Evolutionary conservation across 1,139 yeast species (phyloP), one percentile per base, ranked within the genome.

Genomic region (Diutina sp.): DNA sequence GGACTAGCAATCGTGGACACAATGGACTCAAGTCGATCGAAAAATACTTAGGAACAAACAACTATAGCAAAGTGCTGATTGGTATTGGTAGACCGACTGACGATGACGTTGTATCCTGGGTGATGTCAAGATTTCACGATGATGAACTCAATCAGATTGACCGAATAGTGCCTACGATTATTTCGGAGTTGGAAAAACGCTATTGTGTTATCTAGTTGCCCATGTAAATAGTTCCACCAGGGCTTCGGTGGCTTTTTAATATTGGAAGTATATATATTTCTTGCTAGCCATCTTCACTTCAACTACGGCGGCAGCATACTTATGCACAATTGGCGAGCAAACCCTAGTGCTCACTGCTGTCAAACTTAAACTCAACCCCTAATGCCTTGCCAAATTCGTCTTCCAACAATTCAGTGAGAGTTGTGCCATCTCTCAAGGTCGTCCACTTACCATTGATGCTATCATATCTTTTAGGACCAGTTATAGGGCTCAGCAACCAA

Each of bases 401-500:
- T 55, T 72, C 68, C 55, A 85, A 66, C 28, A 82, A 64, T 25
- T 77, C 79, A 6, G 79, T 70, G 61, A 85, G 71, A 52, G 70
- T 69, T 9, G 73, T 65, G 44, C 78, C 74, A 62, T 85, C 87
- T 63, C 90, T 72, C 57, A 85, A 69, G 1, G 86, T 81, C 30
- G 79, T 67, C 91, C 91, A 85, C 58, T 72, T 70, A 6, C 83
- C 83, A 41, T 74, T 70, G 53, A 82, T 72, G 62, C 76, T 74
- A 65, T 85, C 90, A 65, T 80, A 61, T 58, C 81, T 64, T 65
- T 89, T 88, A 12, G 98, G 98, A 0, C 98, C 98, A n/a, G 95
- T 87, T 5, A 88, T 65, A 0, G 98, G 98, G 48, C 95, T 87
- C 59, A 95, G 83, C 57, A 90, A 77, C 98, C 98, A 90, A 50